phyloP scores from a whole-genome alignment of 2,329 filamentous ascomycete species.

The Cladophialophora yegresii region DNA sequence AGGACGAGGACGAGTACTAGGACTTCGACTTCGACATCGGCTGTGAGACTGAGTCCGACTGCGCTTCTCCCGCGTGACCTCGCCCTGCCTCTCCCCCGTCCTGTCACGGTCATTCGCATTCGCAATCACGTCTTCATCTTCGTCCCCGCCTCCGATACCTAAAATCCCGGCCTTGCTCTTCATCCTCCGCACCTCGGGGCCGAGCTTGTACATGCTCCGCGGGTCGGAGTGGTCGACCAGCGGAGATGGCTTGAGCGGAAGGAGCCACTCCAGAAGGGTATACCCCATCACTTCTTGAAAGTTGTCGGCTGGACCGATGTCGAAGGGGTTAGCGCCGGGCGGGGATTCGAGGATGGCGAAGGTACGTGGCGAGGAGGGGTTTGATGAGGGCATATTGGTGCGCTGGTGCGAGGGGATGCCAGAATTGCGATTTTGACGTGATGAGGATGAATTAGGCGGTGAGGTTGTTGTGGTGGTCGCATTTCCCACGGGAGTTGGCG shows the following conservation, averaged over 20 bases:
- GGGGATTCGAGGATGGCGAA: slow-evolving; percentile 78
- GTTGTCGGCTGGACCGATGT: slow-evolving; percentile 70
- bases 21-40: neutral
- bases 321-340: slow-evolving; percentile 81
- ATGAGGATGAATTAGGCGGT: slow-evolving; percentile 1
- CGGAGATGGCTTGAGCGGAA: slow-evolving; percentile 74
- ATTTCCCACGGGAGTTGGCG: neutral
- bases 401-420: neutral
- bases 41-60: no score
- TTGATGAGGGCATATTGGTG: neutral
- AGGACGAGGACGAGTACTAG: no score
- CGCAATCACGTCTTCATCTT: neutral
- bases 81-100: neutral
- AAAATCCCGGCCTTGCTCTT: slow-evolving; percentile 41
- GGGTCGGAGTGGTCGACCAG: slow-evolving; percentile 68
- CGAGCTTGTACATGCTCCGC: slow-evolving; percentile 69
- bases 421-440: neutral
- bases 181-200: slow-evolving; percentile 61
- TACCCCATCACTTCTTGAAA: slow-evolving; percentile 78
- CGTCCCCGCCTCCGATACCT: neutral
- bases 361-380: slow-evolving; percentile 51
- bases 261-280: slow-evolving; percentile 71
- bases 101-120: neutral
- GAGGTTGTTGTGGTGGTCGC: neutral
- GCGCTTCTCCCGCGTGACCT: neutral